Conservation (phyloP, 805 yeast genomes). For the Candida boleticola region DNA sequence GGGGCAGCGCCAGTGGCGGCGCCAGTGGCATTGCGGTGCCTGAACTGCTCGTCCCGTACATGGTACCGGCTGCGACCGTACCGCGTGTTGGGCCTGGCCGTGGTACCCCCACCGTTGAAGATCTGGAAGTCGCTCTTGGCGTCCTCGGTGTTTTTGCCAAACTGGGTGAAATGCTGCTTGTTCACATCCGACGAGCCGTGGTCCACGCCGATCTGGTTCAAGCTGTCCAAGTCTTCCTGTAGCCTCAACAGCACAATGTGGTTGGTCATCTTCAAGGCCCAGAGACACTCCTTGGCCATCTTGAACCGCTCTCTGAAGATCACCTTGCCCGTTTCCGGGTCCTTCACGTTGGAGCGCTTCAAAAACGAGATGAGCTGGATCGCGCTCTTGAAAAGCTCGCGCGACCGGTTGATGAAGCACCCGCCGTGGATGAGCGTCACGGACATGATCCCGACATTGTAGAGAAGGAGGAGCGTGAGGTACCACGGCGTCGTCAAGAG, state of each 20-base stretch:
- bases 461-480: slow-evolving; percentile 42
- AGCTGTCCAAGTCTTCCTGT: slow-evolving; percentile 34
- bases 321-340: slow-evolving; percentile 25
- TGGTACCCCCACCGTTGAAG: background rate
- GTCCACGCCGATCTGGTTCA: slow-evolving; percentile 47
- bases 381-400: slow-evolving; percentile 21
- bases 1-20: background rate
- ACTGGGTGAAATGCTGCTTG: slow-evolving; percentile 44
- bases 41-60: background rate
- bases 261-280: slow-evolving; percentile 58
- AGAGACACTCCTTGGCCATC: slow-evolving; percentile 61
- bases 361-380: slow-evolving; percentile 20
- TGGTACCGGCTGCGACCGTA: background rate
- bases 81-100: background rate
- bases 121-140: background rate
- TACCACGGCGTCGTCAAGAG: slow-evolving; percentile 51
- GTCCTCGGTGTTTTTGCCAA: slow-evolving; percentile 26
- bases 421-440: slow-evolving; percentile 47
- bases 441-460: slow-evolving; percentile 42
- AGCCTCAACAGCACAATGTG: slow-evolving; percentile 48
- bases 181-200: slow-evolving; percentile 55
- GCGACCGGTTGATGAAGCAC: slow-evolving; percentile 19
- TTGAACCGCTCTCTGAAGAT: slow-evolving; percentile 34
- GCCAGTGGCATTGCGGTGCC: background rate
- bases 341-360: slow-evolving; percentile 30